Evolutionary conservation across 306 rosid genomes (phyloP), one percentile per base, ranked within the genome.

Genomic region (Fagus sylvatica): DNA sequence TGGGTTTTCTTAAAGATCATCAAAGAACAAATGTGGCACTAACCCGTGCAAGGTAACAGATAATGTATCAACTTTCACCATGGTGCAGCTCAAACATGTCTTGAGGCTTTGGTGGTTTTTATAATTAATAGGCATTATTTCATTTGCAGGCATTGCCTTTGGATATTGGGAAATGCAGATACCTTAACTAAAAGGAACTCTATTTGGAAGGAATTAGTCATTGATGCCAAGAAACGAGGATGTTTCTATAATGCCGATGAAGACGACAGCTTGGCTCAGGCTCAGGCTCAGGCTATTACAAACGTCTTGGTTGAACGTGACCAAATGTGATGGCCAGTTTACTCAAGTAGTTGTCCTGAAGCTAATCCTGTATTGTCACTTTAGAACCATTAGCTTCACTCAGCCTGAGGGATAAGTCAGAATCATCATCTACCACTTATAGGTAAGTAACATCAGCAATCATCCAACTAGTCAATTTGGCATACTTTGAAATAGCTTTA

Each of bases 1-100:
- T 85, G 3, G 82, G 88, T 34, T 85, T 85, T 51, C 78, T 81
- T 51, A 74, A 83, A 1, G 76, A 79, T 41, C 39, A 1, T 32
- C 85, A 79, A 66, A 78, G 88, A 60, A 79, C 83, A 43, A 85
- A 85, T 67, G 85, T 85, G 60, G 88, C 83, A 3, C 62, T 85
- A 48, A 81, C 88, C 1, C 88, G 85, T 4, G 85, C 88, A 11
- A 72, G 86, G 88, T 84, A 49, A 32, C 19, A 41, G 11, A 19
- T 36, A 4, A 19, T 28, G 46, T 41, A 41, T 41, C 6, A 41
- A 2, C 1, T 2, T 62, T 46, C n/a, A 0, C 17, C 7, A 41
- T 41, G 46, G 46, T 41, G 11, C 5, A 30, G n/a, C 30, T 11
- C 15, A 30, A 22, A 33, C 19, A 39, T 39, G 73, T 4, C 49